Evolutionary conservation across 148 eudicot genomes (phyloP).

Genomic region (Limonium bicolor): DNA sequence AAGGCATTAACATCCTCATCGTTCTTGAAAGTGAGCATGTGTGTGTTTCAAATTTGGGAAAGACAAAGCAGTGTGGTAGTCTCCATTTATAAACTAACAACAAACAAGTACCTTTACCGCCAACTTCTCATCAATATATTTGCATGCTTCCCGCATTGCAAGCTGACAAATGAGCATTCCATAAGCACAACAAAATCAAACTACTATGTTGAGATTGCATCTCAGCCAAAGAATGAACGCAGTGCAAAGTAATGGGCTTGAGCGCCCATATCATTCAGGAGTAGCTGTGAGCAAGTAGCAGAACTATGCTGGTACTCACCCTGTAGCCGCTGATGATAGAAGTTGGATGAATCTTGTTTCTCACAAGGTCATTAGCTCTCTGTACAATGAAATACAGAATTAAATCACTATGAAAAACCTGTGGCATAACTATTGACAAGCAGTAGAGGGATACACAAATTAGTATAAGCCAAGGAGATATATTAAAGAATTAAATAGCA

Average conservation of each 20-base stretch:
- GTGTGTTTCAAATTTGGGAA: too few relatives aligned
- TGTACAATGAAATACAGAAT: conserved; percentile 26
- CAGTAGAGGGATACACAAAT: too few relatives aligned
- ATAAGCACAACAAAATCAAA: background rate
- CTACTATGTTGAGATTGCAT: too few relatives aligned
- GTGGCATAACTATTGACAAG: too few relatives aligned
- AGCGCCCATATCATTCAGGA: too few relatives aligned
- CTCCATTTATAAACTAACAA: background rate
- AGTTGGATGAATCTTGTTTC: conserved; percentile 90
- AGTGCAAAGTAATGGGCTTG: too few relatives aligned
- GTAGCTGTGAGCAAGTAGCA: background rate
- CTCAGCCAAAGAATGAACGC: too few relatives aligned
- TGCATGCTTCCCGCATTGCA: conserved; percentile 99
- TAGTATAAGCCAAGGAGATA: too few relatives aligned
- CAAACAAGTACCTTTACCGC: conserved; percentile 56
- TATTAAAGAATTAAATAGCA: background rate
- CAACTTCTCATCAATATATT: conserved; percentile 83
- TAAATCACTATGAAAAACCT: too few relatives aligned
- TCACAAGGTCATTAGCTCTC: conserved; percentile 92
- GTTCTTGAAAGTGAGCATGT: too few relatives aligned
- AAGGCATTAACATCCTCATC: too few relatives aligned
- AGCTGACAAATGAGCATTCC: conserved; percentile 35
- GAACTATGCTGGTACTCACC: conserved; percentile 21
- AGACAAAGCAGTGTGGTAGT: too few relatives aligned
- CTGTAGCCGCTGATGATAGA: conserved; percentile 89